Percentiles rank a stretch among this genome's conserved stretches.
Evolutionary conservation across 208 protist species (phyloP).

Genomic region (Willaertia magna): DNA sequence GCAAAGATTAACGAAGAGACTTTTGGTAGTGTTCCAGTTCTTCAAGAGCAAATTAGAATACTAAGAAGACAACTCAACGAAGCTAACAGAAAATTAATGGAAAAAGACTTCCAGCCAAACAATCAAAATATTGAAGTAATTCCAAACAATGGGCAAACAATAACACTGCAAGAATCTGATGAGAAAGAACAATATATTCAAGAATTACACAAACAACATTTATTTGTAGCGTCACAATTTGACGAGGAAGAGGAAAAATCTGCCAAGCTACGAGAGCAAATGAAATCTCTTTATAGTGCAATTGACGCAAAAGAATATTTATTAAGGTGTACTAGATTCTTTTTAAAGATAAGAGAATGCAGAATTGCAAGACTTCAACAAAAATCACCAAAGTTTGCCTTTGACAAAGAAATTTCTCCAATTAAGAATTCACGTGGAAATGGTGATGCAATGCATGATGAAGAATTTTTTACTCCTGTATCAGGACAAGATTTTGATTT

Average conservation of each 20-base stretch:
- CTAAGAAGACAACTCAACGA: not conserved
- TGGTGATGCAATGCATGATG: no score
- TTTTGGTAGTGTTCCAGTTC: not conserved
- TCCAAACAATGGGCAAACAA: not conserved
- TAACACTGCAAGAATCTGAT: not conserved
- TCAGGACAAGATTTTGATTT: not conserved
- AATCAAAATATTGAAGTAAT: not conserved
- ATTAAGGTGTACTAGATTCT: not conserved
- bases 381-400: no score
- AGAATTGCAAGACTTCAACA: not conserved
- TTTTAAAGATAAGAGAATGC: not conserved
- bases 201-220: not conserved
- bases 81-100: not conserved
- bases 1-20: conserved; percentile 7
- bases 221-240: not conserved
- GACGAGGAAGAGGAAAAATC: not conserved
- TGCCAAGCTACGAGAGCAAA: not conserved
- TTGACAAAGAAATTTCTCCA: no score
- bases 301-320: not conserved
- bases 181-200: not conserved
- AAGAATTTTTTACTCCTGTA: no score
- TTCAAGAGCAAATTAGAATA: not conserved
- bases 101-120: no score
- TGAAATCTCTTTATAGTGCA: not conserved
- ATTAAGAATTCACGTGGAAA: not conserved